Evolutionary conservation across 2,329 filamentous ascomycete genomes (phyloP), one percentile per base, ranked within the genome.

Genomic region (Colletotrichum godetiae): DNA sequence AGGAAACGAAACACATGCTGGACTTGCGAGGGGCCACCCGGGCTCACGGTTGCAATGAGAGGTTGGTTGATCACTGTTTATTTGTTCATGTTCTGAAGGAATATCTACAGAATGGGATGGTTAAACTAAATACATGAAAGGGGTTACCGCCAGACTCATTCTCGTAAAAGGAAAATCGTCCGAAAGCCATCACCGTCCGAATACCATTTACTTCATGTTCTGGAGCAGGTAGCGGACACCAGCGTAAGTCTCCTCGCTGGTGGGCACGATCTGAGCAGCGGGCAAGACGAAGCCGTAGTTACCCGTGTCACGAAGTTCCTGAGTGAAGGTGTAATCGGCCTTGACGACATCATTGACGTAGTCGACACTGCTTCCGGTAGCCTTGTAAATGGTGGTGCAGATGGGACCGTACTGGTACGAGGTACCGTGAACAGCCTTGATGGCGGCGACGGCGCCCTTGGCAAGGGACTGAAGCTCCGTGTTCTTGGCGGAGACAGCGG

Each of bases 321-420:
- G 77, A 1, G 83, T 82, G 75, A 85, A 86, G 29, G 79, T 79
- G 59, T 85, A 80, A 68, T 85, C 83, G 1, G 86, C 82, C 49
- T 81, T 79, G 61, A 82, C 79, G 4, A 86, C 81, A 59, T 86
- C 86, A 24, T 78, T 78, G 58, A 82, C 82, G 70, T 85, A 88
- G 78, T 89, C 87, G 27, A 85, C 83, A 58, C 82, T 85, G 67
- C 78, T 83, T 27, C 86, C 86, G 0, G 83, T 82, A 0, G 89
- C 88, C 75, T 88, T 85, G 80, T 92, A 92, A 75, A 92, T 90
- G 35, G 89, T 92, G 55, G 81, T 81, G 80, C 91, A 92, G 74
- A 90, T 88, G 2, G 89, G 87, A 0, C 88, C 87, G 58, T 86
- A 83, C 15, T 78, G 64, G 76, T 84, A 87, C 3, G 68, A 67